Conservation (phyloP, 2,329 filamentous ascomycete species). For the Thelonectria rubi region DNA sequence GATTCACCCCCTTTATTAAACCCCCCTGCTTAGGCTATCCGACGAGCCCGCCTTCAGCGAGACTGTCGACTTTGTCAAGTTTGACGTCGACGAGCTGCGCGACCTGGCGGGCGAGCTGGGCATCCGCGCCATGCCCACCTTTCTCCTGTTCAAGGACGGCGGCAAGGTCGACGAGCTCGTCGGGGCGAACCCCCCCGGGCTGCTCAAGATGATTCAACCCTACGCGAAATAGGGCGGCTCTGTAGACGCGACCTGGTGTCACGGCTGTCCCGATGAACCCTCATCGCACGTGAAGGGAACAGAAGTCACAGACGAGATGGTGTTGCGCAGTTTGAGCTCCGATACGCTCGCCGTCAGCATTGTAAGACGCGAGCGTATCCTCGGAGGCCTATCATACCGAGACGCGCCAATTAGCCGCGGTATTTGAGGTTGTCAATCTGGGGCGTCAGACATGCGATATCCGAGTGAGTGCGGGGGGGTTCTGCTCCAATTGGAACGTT, state of each 20-base stretch:
- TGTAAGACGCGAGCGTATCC: too few species aligned
- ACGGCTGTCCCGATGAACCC: too few species aligned
- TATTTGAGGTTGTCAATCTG: background rate
- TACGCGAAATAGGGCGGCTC: conserved; percentile 11
- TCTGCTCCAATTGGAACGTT: background rate
- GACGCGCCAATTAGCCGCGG: background rate
- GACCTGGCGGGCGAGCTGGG: conserved; percentile 80
- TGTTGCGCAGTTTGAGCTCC: too few species aligned
- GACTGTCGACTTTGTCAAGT: conserved; percentile 80
- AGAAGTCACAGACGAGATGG: too few species aligned
- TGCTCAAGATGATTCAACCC: conserved; percentile 32
- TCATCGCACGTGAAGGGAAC: too few species aligned
- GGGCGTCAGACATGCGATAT: background rate
- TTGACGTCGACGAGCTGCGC: conserved; percentile 86
- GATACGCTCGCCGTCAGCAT: too few species aligned
- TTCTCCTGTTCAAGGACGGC: conserved; percentile 84
- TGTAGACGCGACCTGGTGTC: background rate
- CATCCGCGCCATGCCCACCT: conserved; percentile 93
- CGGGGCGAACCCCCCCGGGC: conserved; percentile 75
- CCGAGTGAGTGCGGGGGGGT: background rate
- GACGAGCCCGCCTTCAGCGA: conserved; percentile 59
- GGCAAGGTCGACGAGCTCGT: conserved; percentile 77
- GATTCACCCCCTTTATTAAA: background rate
- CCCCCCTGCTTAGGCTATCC: conserved; percentile 31
- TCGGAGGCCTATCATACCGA: too few species aligned